phyloP scores from a whole-genome alignment of 2,329 filamentous ascomycete species.

The Apiospora kogelbergensis region DNA sequence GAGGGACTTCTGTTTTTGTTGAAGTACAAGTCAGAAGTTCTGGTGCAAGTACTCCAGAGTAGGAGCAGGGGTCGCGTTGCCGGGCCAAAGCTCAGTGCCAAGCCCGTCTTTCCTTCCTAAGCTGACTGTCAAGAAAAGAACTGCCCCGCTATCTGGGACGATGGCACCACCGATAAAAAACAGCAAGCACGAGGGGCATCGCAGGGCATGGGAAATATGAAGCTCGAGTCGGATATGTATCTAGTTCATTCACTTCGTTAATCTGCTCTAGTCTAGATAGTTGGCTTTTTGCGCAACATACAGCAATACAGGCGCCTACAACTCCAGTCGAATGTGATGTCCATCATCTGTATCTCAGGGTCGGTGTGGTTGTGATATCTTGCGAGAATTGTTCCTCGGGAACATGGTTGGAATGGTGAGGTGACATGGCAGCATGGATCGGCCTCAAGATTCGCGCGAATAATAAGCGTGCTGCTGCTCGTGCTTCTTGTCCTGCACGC shows the following conservation, averaged over 20 bases:
- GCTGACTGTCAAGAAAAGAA: background rate
- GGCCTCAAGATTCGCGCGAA: constrained; percentile 14
- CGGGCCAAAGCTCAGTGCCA: background rate
- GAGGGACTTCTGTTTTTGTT: background rate
- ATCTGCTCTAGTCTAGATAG: background rate
- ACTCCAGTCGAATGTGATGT: background rate
- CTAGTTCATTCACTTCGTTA: background rate
- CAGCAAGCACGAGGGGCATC: background rate
- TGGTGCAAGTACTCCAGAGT: too few species aligned
- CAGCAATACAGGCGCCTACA: background rate
- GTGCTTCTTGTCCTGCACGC: constrained; percentile 36
- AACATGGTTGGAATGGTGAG: too few species aligned
- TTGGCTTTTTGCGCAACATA: background rate
- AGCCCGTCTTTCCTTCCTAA: background rate
- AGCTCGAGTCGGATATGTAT: background rate
- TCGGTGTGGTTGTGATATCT: too few species aligned
- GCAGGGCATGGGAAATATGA: background rate
- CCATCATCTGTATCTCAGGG: background rate
- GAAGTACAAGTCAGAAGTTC: too few species aligned
- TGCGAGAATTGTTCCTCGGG: too few species aligned
- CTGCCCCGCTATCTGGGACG: background rate
- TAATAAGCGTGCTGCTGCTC: constrained; percentile 54
- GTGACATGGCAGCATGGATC: too few species aligned
- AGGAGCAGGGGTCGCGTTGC: background rate
- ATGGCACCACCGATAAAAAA: background rate